Evolutionary conservation across 2,329 filamentous ascomycete species (phyloP).

Genomic region (Rutstroemia sp.): DNA sequence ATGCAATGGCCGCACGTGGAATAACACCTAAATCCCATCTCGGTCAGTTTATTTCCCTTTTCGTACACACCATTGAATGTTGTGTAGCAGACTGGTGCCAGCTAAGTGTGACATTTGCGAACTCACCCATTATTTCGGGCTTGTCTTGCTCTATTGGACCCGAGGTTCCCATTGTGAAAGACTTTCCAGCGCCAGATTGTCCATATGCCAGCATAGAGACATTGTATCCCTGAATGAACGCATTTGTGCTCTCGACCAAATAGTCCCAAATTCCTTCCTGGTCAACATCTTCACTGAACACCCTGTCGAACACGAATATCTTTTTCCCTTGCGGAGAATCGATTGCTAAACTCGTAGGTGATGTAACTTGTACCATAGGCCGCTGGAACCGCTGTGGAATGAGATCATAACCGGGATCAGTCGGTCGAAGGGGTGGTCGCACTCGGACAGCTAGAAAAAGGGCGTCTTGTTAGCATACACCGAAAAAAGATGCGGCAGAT

Average conservation of each 20-base stretch:
- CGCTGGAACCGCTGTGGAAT: slow-evolving; percentile 93
- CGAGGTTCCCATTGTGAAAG: slow-evolving; percentile 97
- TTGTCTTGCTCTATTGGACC: slow-evolving; percentile 72
- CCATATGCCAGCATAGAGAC: slow-evolving; percentile 95
- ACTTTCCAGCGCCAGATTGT: slow-evolving; percentile 95
- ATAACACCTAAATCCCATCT: slow-evolving; percentile 65
- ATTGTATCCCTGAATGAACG: slow-evolving; percentile 96
- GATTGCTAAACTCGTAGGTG: slow-evolving; percentile 76
- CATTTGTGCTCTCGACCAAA: slow-evolving; percentile 77
- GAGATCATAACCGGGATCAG: slow-evolving; percentile 87
- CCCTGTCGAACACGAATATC: slow-evolving; percentile 92
- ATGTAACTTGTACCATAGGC: slow-evolving; percentile 84
- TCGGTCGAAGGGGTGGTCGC: slow-evolving; percentile 73
- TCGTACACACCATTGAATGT: background rate
- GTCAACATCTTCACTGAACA: slow-evolving; percentile 74
- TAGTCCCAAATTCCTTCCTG: slow-evolving; percentile 96
- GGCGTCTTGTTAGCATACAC: slow-evolving; percentile 7
- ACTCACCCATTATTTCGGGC: slow-evolving; percentile 68
- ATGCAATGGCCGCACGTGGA: slow-evolving; percentile 73
- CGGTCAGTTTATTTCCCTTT: slow-evolving; percentile 7
- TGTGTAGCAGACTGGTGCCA: slow-evolving; percentile 2
- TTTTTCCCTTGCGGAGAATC: slow-evolving; percentile 90
- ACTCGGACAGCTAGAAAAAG: slow-evolving; percentile 71
- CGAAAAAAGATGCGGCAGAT: background rate
- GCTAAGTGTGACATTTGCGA: slow-evolving; percentile 8